Base-by-base conservation (phyloP, 2,329 filamentous ascomycete genomes). In the Exutisphaerella laricina region DNA sequence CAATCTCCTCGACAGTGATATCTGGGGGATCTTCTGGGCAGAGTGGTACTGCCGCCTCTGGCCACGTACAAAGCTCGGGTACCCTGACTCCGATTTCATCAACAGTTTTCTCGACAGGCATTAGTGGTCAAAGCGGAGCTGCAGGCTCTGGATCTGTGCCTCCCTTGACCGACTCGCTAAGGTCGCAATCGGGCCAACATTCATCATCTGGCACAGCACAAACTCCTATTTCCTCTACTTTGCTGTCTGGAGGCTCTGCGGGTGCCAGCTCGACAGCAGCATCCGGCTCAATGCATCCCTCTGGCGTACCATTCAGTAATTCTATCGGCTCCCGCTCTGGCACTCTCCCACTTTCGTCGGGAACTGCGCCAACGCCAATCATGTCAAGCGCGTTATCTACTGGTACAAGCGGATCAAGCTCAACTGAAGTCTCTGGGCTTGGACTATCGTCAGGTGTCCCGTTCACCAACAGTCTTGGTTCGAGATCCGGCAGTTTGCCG, bases 191-290 rank as follows among this genome's bases (percentile, higher is more conserved):
- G n/a, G n/a, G n/a, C n/a, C n/a, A n/a, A n/a, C n/a, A n/a, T n/a
- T n/a, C n/a, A n/a, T n/a, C n/a, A n/a, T n/a, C n/a, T n/a, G n/a
- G n/a, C n/a, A n/a, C n/a, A n/a, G n/a, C n/a, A n/a, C n/a, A n/a
- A n/a, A 46, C 35, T 10, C 49, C 44, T 12, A 37, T 52, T 23
- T 47, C 36, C 13, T 43, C 46, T 6, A 47, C 41, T 5, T 28
- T 48, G n/a, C 26, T 43, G 4, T 31, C 31, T 13, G 43, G 40
- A 6, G 46, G 44, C 4, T 34, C 32, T 26, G 16, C 38, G 9
- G 44, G 44, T 18, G 46, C 25, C n/a, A 39, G n/a, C n/a, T 8
- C 23, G 9, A 16, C 6, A 5, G 13, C n/a, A 7, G 35, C 13
- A 14, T 44, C 35, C 3, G 41, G 41, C 6, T 30, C 12, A 12